Evolutionary conservation across 257 asterid genomes (phyloP).

Genomic region (Misopates orontium): DNA sequence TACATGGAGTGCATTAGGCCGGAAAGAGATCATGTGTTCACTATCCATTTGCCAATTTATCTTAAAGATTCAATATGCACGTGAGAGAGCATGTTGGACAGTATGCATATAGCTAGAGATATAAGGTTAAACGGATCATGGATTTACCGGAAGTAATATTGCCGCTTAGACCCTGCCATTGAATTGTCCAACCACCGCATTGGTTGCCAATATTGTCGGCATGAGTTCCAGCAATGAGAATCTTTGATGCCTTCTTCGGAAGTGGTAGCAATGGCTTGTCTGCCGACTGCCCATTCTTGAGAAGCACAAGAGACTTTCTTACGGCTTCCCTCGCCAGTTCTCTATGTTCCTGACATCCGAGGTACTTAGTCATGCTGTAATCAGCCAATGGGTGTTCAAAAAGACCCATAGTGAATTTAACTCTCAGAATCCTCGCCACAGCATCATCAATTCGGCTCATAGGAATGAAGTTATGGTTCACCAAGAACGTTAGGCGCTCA

Average conservation of each 20-base stretch:
- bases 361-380: constrained; percentile 17
- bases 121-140: not conserved
- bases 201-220: constrained; percentile 50
- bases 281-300: constrained; percentile 47
- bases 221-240: constrained; percentile 54
- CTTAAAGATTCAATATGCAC: no score
- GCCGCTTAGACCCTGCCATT: constrained; percentile 55
- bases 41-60: no score
- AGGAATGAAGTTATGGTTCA: constrained; percentile 20
- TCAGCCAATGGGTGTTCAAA: constrained; percentile 27
- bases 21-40: no score
- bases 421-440: constrained; percentile 24
- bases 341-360: constrained; percentile 45
- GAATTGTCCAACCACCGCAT: constrained; percentile 59
- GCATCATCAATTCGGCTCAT: constrained; percentile 26
- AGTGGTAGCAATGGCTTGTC: constrained; percentile 41
- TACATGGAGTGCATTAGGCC: no score
- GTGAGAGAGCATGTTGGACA: no score
- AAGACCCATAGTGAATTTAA: constrained; percentile 27
- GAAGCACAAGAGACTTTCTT: constrained; percentile 52
- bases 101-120: not conserved
- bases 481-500: constrained; percentile 14
- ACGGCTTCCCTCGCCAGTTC: constrained; percentile 60
- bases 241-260: constrained; percentile 42
- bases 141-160: constrained; percentile 44